phyloP scores from a whole-genome alignment of 495 filamentous ascomycete genomes.

The Hyaloscypha finlandica region DNA sequence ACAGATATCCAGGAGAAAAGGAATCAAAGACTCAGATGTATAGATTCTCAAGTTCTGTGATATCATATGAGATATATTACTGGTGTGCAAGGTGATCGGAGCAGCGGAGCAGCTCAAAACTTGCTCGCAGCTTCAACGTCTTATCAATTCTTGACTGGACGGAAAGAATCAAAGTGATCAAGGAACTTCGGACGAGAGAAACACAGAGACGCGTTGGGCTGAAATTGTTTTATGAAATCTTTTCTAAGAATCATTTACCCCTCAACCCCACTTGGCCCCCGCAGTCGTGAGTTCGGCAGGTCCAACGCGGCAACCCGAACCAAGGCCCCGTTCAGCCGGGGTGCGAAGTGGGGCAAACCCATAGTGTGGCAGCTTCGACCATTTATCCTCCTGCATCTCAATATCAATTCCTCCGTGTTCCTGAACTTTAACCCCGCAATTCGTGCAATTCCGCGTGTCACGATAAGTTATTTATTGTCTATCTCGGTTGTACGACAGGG shows the following conservation, averaged over 20 bases:
- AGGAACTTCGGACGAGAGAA: not conserved
- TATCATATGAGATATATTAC: not conserved
- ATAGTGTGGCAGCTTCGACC: not conserved
- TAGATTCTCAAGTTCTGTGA: not conserved
- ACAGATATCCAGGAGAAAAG: not conserved
- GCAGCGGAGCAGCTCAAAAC: not conserved
- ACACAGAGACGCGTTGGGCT: not conserved
- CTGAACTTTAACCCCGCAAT: not conserved
- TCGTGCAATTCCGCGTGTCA: not conserved
- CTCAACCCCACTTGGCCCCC: constrained; percentile 1
- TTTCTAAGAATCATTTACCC: constrained; percentile 1
- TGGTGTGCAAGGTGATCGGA: not conserved
- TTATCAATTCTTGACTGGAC: not conserved
- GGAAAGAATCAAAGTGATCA: not conserved
- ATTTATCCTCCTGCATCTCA: not conserved
- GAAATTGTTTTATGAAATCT: not conserved
- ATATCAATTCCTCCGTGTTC: not conserved
- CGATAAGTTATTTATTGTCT: no score
- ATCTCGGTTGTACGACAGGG: no score
- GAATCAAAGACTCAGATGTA: not conserved
- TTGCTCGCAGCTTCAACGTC: not conserved
- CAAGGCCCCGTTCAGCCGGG: not conserved
- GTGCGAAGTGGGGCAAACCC: not conserved
- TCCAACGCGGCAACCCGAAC: constrained; percentile 3
- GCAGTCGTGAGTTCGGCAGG: not conserved